Conservation (phyloP, 345 rosid species). For the Pelargonium nanum region DNA sequence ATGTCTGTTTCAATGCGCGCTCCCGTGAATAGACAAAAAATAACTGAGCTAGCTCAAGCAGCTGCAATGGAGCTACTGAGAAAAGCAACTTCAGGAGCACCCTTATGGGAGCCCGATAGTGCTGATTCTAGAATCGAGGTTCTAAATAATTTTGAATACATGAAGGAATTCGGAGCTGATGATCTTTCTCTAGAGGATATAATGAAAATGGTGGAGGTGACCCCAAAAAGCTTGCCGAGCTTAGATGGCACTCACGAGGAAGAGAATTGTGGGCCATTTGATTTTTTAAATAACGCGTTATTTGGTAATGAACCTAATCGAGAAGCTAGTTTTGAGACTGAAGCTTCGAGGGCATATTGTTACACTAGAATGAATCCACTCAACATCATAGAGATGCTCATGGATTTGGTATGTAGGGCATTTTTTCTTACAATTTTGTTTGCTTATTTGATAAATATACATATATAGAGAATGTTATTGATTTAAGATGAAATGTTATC, state of each 20-base stretch:
- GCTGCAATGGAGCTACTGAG: slow-evolving; percentile 12
- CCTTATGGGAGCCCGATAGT: not conserved
- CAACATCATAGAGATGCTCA: slow-evolving; percentile 9
- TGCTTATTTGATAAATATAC: not conserved
- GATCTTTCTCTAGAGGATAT: not conserved
- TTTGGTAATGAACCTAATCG: not conserved
- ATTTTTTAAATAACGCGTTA: not conserved
- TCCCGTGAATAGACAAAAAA: not conserved
- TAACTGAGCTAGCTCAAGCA: not conserved
- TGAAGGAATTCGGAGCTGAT: not conserved
- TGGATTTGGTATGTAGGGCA: slow-evolving; percentile 11
- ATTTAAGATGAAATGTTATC: too few species aligned
- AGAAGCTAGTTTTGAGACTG: not conserved
- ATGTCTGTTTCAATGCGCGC: slow-evolving; percentile 6
- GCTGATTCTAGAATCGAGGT: not conserved
- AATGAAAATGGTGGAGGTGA: not conserved
- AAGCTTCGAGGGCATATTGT: slow-evolving; percentile 7
- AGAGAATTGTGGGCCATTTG: not conserved
- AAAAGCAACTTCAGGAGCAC: not conserved
- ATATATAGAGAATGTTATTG: too few species aligned
- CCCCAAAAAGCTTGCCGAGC: not conserved
- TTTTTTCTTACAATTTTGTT: not conserved
- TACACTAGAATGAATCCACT: not conserved
- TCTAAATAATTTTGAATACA: slow-evolving; percentile 6
- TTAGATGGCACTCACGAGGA: not conserved